A percentile compares a stretch with the other conserved stretches of the same genome.
phyloP scores from a whole-genome alignment of 805 yeast genomes.

The Yarrowia sp. region DNA sequence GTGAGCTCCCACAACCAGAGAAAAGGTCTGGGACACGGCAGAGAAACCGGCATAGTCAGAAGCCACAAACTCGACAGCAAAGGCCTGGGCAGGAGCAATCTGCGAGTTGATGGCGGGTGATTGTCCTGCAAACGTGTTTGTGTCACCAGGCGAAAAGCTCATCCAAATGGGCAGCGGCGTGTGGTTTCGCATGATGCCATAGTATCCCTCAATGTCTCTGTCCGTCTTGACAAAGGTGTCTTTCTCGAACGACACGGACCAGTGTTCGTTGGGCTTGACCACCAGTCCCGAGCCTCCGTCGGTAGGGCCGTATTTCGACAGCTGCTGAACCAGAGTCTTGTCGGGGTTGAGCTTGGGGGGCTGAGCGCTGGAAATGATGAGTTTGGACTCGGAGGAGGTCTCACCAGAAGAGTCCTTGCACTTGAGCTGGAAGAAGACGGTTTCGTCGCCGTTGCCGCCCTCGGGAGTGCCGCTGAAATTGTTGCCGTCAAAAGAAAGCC shows the following conservation, averaged over 20 bases:
- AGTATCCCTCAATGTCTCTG: conserved; percentile 59
- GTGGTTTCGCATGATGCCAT: conserved; percentile 77
- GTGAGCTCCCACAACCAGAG: conserved; percentile 84
- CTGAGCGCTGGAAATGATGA: conserved; percentile 58
- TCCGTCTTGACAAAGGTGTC: conserved; percentile 56
- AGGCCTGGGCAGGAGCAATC: conserved; percentile 82
- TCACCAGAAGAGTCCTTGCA: conserved; percentile 65
- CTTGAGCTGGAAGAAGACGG: conserved; percentile 50
- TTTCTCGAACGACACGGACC: conserved; percentile 61
- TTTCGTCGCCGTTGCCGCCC: conserved; percentile 41
- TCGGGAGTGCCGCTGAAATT: conserved; percentile 66
- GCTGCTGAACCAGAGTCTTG: conserved; percentile 50
- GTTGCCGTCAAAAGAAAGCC: conserved; percentile 71
- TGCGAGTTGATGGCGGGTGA: conserved; percentile 84
- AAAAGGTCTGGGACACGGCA: conserved; percentile 67
- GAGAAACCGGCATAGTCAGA: conserved; percentile 74
- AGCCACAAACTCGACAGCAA: conserved; percentile 70
- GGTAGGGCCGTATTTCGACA: conserved; percentile 66
- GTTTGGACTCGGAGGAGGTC: conserved; percentile 48
- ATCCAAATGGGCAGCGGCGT: conserved; percentile 93
- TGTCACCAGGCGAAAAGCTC: conserved; percentile 53
- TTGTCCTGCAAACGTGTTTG: conserved; percentile 70
- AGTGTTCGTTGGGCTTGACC: conserved; percentile 63
- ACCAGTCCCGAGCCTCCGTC: conserved; percentile 76
- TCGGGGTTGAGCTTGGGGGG: conserved; percentile 52